Percentiles rank a stretch among this genome's conserved stretches.
These are phyloP conservation scores for Polyplosphaeria fusca DNA, from an alignment of 495 filamentous ascomycete genomes.

Conservation along the genomic window DNA sequence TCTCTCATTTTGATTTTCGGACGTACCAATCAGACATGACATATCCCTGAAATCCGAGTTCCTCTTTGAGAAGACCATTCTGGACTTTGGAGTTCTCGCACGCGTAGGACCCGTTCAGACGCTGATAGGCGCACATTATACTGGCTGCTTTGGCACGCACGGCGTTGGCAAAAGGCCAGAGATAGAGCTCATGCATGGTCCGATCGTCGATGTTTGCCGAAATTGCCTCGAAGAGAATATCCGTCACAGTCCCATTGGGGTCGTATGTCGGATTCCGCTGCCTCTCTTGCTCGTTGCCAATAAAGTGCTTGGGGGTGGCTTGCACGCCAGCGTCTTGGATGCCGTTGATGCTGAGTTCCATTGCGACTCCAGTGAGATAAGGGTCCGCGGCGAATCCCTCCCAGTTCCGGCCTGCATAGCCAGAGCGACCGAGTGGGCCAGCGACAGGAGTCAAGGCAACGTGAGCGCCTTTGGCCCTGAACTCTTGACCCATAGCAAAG, in stretches of 20 bases:
- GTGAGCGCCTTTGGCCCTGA: slow-evolving; percentile 32
- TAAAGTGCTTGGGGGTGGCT: slow-evolving; percentile 32
- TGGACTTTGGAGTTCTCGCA: slow-evolving; percentile 40
- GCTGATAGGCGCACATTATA: slow-evolving; percentile 43
- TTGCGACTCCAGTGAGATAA: slow-evolving; percentile 11
- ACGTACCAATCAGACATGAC: slow-evolving; percentile 40
- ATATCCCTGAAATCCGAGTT: slow-evolving; percentile 56
- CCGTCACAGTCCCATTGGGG: slow-evolving; percentile 4
- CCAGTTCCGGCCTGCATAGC: slow-evolving; percentile 55
- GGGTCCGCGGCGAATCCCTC: slow-evolving; percentile 48
- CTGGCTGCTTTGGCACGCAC: slow-evolving; percentile 31
- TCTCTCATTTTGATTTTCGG: too few species aligned
- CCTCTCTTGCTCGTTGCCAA: slow-evolving; percentile 36
- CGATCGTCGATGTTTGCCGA: slow-evolving; percentile 37
- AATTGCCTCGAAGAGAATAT: slow-evolving; percentile 7
- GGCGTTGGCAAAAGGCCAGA: slow-evolving; percentile 39
- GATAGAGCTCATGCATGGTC: slow-evolving; percentile 31
- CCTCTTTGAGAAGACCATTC: slow-evolving; percentile 52
- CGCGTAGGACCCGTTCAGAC: slow-evolving; percentile 38
- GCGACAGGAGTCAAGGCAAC: slow-evolving; percentile 49
- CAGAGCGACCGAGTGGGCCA: slow-evolving; percentile 53
- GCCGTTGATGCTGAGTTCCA: slow-evolving; percentile 49
- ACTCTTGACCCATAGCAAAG: slow-evolving; percentile 34
- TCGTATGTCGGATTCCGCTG: slow-evolving; percentile 21
- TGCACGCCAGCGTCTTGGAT: slow-evolving; percentile 54